Conservation (phyloP, 108 stramenopile species). For the Asterionellopsis glacialis region DNA sequence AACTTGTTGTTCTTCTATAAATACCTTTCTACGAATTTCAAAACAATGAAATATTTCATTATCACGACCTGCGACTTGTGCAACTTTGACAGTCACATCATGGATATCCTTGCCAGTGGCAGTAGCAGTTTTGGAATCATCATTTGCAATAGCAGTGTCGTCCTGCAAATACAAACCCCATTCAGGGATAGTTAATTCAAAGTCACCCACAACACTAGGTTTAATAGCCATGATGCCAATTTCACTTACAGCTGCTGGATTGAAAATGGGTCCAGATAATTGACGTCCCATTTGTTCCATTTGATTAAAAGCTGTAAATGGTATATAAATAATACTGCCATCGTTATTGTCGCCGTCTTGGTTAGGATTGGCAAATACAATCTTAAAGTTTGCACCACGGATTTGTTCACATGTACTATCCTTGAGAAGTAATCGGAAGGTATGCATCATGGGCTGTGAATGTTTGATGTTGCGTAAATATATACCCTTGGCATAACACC, state of each 20-base stretch:
- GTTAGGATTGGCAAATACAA: conserved; percentile 42
- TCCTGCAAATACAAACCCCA: conserved; percentile 41
- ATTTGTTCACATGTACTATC: conserved; percentile 39
- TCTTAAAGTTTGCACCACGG: conserved; percentile 42
- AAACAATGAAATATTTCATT: no score
- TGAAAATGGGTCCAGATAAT: conserved; percentile 28
- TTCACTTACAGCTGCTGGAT: conserved; percentile 39
- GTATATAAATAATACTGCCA: conserved; percentile 23
- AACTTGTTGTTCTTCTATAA: no score
- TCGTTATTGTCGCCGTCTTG: conserved; percentile 3
- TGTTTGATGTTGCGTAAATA: conserved; percentile 33
- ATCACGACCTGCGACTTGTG: no score
- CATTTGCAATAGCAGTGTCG: not conserved
- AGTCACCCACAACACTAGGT: conserved; percentile 50
- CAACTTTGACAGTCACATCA: no score
- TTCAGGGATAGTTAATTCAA: conserved; percentile 33
- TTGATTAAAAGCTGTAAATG: conserved; percentile 34
- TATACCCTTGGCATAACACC: conserved; percentile 45
- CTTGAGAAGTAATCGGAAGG: conserved; percentile 43
- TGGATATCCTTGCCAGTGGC: no score
- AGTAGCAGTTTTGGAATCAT: no score
- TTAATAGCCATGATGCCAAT: conserved; percentile 57
- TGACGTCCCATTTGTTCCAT: conserved; percentile 50
- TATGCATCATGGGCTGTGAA: conserved; percentile 33
- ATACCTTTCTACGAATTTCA: no score